Base-by-base conservation (phyloP, 2,329 filamentous ascomycete genomes). In the Clarireedia hainanense region DNA sequence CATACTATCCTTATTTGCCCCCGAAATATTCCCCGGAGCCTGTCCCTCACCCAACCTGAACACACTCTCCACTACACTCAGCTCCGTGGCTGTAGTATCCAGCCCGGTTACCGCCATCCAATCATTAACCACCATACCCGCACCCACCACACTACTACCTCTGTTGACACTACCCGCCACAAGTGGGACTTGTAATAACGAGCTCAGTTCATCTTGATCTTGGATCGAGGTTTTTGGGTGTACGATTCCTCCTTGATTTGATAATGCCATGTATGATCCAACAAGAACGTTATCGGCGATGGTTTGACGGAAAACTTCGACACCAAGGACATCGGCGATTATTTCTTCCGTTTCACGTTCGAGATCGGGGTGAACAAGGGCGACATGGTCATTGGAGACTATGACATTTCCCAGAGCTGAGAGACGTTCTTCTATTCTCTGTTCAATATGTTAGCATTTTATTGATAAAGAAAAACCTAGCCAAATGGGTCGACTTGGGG, bases 311-410 rank as follows among this genome's bases (percentile, higher is more conserved):
- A 94, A 95, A 10, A 94, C 89, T 72, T 95, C 89, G 57, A 95
- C 89, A 60, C 89, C 89, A 20, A 95, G 77, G 58, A 95, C 89
- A 71, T 99, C 94, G 66, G 94, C 90, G 69, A 99, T 91, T 65
- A 99, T 96, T 77, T 99, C 94, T 75, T 99, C 94, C 15, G 91
- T 96, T 78, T 99, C 94, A 60, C 92, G 88, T 79, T 97, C 94
- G 58, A 99, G 79, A 69, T 99, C 94, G 10, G 94, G 94, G 72
- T 99, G 94, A 60, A 97, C 85, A 46, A 99, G 85, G 52, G 94
- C 94, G 64, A 97, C 94, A 74, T 96, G 91, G 74, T 99, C 94
- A 74, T 97, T 97, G 68, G 84, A 84, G 68, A 91, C 95, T 68
- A 99, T 96, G 60, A 97, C 94, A 71, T 99, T 99, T 60, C 94